Conservation (phyloP, 805 yeast species). For the Ogataea salicorniae region DNA sequence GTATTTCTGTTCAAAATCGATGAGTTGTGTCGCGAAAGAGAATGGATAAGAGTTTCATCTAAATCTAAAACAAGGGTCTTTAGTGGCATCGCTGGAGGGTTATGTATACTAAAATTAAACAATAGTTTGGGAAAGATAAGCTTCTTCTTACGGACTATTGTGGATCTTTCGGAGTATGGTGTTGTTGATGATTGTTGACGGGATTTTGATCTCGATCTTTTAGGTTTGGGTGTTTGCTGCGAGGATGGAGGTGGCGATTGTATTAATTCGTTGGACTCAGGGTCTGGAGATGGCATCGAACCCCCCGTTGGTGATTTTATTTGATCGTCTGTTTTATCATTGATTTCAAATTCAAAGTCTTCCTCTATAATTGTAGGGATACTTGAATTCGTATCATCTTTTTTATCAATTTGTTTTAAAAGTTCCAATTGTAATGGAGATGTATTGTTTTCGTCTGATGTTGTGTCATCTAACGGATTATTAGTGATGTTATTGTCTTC, state of each 20-base stretch:
- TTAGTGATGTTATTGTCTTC: no score
- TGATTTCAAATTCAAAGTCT: slow-evolving; percentile 31
- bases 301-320: slow-evolving; percentile 30
- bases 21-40: slow-evolving; percentile 62
- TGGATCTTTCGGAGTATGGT: neutral
- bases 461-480: neutral
- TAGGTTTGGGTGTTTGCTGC: neutral
- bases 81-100: slow-evolving; percentile 28
- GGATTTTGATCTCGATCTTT: neutral
- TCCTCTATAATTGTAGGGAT: slow-evolving; percentile 31
- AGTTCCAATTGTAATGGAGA: neutral
- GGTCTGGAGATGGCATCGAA: neutral
- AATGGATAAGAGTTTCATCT: slow-evolving; percentile 93
- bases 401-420: neutral
- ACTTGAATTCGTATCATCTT: slow-evolving; percentile 5
- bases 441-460: no score
- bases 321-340: slow-evolving; percentile 28
- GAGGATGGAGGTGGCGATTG: slow-evolving; percentile 1
- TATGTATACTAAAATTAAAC: slow-evolving; percentile 28
- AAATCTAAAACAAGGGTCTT: slow-evolving; percentile 82
- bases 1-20: slow-evolving; percentile 38
- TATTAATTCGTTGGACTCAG: neutral
- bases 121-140: slow-evolving; percentile 31
- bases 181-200: neutral
- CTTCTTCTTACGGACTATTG: slow-evolving; percentile 18